These are phyloP conservation scores for Neofusicoccum parvum DNA, from an alignment of 2,329 filamentous ascomycete genomes.

Conservation along the genomic window DNA sequence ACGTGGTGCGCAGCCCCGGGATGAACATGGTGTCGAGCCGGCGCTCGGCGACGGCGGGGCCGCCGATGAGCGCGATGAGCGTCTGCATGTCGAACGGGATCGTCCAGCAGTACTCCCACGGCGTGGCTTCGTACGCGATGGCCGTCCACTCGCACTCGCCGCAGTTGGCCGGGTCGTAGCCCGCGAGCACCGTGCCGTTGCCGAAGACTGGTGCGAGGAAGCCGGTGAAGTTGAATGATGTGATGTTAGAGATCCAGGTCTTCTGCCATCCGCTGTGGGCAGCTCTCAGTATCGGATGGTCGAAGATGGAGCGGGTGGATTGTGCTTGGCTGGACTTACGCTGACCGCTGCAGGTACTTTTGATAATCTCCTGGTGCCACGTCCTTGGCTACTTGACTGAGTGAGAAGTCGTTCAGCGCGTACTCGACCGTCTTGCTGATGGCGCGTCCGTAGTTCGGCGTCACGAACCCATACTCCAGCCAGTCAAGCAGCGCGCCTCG, in stretches of 20 bases:
- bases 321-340: conserved; percentile 9
- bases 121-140: conserved; percentile 47
- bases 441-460: conserved; percentile 27
- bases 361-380: conserved; percentile 43
- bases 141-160: conserved; percentile 45
- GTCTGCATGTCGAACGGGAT: conserved; percentile 46
- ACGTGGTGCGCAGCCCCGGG: conserved; percentile 38
- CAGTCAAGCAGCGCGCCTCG: conserved; percentile 36
- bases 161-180: conserved; percentile 46
- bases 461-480: conserved; percentile 33
- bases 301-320: not conserved
- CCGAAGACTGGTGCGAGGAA: conserved; percentile 40
- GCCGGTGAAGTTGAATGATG: conserved; percentile 31
- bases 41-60: conserved; percentile 39
- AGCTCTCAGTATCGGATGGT: not conserved
- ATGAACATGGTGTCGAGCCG: conserved; percentile 46
- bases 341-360: conserved; percentile 41
- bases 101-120: conserved; percentile 49
- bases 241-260: conserved; percentile 42
- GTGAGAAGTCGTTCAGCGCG: conserved; percentile 42
- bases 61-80: conserved; percentile 48
- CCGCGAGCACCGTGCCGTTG: conserved; percentile 38
- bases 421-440: conserved; percentile 44
- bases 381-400: conserved; percentile 39
- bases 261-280: conserved; percentile 38